phyloP scores from a whole-genome alignment of 192 early-diverging fungal species.

The Dissophora globulifera region DNA sequence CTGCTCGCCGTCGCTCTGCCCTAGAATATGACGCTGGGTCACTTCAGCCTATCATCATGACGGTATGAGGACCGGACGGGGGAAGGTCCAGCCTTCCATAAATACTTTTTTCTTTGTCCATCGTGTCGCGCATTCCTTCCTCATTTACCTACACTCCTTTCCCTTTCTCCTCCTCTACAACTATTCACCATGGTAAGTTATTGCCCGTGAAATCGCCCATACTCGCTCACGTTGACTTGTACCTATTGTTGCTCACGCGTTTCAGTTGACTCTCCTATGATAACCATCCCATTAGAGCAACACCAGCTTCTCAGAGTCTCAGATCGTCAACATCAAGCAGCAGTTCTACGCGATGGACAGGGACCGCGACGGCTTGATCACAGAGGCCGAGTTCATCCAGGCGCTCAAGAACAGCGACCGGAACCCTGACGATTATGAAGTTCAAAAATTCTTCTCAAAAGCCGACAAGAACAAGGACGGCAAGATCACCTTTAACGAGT shows the following conservation, averaged over 20 bases:
- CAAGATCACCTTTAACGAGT: slow-evolving; percentile 72
- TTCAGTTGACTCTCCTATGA: neutral
- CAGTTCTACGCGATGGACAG: slow-evolving; percentile 53
- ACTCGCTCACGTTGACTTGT: too few species aligned
- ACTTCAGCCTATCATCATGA: neutral
- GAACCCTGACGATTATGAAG: slow-evolving; percentile 70
- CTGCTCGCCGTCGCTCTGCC: too few species aligned
- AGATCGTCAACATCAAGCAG: slow-evolving; percentile 41
- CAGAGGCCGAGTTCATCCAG: slow-evolving; percentile 35
- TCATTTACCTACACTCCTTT: neutral
- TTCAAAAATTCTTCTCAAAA: slow-evolving; percentile 75
- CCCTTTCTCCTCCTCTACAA: too few species aligned
- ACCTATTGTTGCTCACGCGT: neutral
- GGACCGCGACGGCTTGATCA: slow-evolving; percentile 53
- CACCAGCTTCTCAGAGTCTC: slow-evolving; percentile 19
- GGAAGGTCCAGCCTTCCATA: neutral
- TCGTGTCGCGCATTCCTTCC: neutral
- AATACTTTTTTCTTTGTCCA: neutral
- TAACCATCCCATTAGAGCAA: slow-evolving; percentile 5
- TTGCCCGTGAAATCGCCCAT: too few species aligned
- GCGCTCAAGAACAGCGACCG: slow-evolving; percentile 60
- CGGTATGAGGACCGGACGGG: neutral
- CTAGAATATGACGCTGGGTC: too few species aligned
- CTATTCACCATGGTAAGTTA: slow-evolving; percentile 1
- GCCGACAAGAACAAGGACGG: slow-evolving; percentile 78